Base-by-base conservation (phyloP, 169 alveolate genomes). In the Plasmodium blacklocki region DNA sequence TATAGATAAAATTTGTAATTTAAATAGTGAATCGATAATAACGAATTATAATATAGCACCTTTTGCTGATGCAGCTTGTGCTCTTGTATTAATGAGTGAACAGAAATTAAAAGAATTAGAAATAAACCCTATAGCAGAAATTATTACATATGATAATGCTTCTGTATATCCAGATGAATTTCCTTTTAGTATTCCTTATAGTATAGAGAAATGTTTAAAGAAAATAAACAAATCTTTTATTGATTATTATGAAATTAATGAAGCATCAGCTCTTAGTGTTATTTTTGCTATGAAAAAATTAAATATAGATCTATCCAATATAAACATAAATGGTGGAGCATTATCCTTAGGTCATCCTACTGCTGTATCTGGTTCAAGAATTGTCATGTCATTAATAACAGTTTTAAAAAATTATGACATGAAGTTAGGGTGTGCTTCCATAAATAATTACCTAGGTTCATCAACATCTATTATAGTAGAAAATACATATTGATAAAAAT, bases 321-420 rank as follows among this genome's bases (percentile, higher is more conserved):
- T 93, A 14, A 93, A 93, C 45, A 21, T 91, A 15, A 88, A 91
- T 52, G 96, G 96, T 3, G 88, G 95, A 11, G 52, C 95, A 14
- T 26, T 91, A 18, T 71, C 95, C 2, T 32, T 93, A 32, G 96
- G 96, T 1, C 94, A 91, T 78, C 94, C 95, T 11, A 87, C 88
- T 67, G 93, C 94, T 18, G 94, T 92, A 8, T 74, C 95, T n/a
- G 96, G 96, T n/a, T 54, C 90, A 5, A 92, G 96, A 43, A 93
- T 88, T 67, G 12, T 91, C 32, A 91, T 88, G 2, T 68, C 94
- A 21, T 60, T 93, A 74, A 89, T 91, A 15, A 93, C 94, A 1
- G 94, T 86, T 15, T 74, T 93, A 76, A 89, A 90, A 15, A 78
- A 92, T 21, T 88, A 59, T 45, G 92, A 88, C 21, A 68, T 93